Conservation (phyloP, 2,329 filamentous ascomycete genomes). For the Colletotrichum magnum region DNA sequence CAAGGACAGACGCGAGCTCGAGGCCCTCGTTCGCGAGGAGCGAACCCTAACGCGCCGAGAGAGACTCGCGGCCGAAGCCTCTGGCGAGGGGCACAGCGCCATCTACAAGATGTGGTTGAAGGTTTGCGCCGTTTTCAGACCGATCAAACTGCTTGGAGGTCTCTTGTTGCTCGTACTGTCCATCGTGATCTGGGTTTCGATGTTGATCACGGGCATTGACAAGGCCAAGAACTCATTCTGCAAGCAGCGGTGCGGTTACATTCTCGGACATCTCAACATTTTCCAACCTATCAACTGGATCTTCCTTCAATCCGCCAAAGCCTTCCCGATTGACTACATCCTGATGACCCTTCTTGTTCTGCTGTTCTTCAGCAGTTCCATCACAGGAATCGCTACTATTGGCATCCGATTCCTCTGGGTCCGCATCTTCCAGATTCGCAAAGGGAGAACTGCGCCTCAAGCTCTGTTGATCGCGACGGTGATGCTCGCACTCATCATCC, state of each 20-base stretch:
- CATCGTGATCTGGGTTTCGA: conserved; percentile 86
- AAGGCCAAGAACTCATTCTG: conserved; percentile 97
- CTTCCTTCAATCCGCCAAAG: conserved; percentile 82
- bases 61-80: conserved; percentile 85
- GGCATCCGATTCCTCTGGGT: conserved; percentile 98
- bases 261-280: conserved; percentile 87
- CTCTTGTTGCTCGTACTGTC: conserved; percentile 82
- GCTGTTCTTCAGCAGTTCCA: conserved; percentile 89
- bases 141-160: conserved; percentile 89
- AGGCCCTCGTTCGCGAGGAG: conserved; percentile 89
- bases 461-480: conserved; percentile 92
- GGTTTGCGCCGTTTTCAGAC: conserved; percentile 84
- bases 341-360: conserved; percentile 88
- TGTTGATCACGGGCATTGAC: conserved; percentile 96
- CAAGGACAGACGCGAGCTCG: conserved; percentile 90
- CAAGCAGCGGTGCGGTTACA: conserved; percentile 91
- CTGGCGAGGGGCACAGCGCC: conserved; percentile 81
- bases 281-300: conserved; percentile 97
- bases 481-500: conserved; percentile 87
- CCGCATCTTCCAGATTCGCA: conserved; percentile 90
- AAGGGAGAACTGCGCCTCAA: conserved; percentile 90
- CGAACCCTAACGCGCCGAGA: conserved; percentile 92
- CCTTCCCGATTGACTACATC: conserved; percentile 93
- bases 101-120: conserved; percentile 85
- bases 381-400: conserved; percentile 86